phyloP scores from a whole-genome alignment of 2,329 filamentous ascomycete genomes.

The Stagonosporopsis vannaccii region DNA sequence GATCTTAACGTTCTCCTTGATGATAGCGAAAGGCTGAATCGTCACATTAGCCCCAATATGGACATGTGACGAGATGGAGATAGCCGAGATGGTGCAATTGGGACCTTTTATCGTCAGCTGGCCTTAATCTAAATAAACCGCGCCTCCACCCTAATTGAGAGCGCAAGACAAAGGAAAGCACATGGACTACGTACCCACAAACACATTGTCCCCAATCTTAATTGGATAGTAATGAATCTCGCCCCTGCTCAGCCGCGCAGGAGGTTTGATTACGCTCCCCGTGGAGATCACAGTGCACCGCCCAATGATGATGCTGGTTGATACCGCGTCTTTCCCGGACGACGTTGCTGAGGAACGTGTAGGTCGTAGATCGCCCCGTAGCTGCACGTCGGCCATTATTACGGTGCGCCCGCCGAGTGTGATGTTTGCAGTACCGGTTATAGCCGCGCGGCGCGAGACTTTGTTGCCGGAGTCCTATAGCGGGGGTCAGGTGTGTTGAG shows the following conservation, averaged over 20 bases:
- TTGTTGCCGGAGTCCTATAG: slow-evolving; percentile 98
- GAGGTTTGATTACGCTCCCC: slow-evolving; percentile 80
- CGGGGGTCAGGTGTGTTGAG: neutral
- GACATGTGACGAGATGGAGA: slow-evolving; percentile 83
- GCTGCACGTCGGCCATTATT: slow-evolving; percentile 92
- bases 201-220: slow-evolving; percentile 93
- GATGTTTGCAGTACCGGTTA: slow-evolving; percentile 96
- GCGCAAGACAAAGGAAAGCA: neutral
- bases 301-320: slow-evolving; percentile 79
- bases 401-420: slow-evolving; percentile 94
- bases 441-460: slow-evolving; percentile 88
- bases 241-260: slow-evolving; percentile 82
- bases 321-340: slow-evolving; percentile 43
- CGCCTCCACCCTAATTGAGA: neutral
- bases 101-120: slow-evolving; percentile 40
- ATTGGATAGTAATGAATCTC: slow-evolving; percentile 81
- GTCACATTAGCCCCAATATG: slow-evolving; percentile 80
- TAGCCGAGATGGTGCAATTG: slow-evolving; percentile 78
- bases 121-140: no score
- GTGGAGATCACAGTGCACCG: slow-evolving; percentile 89
- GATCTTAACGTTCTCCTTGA: slow-evolving; percentile 92
- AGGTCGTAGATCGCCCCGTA: slow-evolving; percentile 80
- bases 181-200: slow-evolving; percentile 68
- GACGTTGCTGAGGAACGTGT: slow-evolving; percentile 47
- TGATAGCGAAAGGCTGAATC: slow-evolving; percentile 84